Evolutionary conservation across 345 rosid species (phyloP), one percentile per base, ranked within the genome.

Genomic region (Combretum micranthum): DNA sequence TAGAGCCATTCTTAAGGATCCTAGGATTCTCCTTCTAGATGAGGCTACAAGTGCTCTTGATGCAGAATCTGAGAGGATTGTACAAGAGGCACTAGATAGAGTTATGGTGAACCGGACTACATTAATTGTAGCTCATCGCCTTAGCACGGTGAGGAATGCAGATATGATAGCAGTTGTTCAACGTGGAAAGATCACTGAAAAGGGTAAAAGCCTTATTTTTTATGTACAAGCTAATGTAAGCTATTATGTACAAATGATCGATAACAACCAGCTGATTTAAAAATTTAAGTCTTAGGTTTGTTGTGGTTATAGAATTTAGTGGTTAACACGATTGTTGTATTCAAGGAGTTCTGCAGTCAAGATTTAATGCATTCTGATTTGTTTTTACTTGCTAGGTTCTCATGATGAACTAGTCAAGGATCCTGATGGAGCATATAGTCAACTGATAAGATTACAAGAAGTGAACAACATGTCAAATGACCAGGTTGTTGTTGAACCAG

Each of bases 361-460:
- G 9, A 32, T 32, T 32, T 11, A 44, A n/a, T 15, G 51, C 49
- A 45, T 43, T 53, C 14, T n/a, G 4, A 37, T 53, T 15, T 19
- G 44, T 44, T 14, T 44, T 26, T 26, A 17, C 46, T 57, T 57
- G 57, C 15, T 68, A 83, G 95, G 97, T 39, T 50, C 85, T 7
- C 90, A 90, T 64, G 61, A 72, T 0, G 84, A 81, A 60, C 58
- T 90, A n/a, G 64, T 78, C 56, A 63, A 26, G 70, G 79, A 84
- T 70, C 73, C 84, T 0, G 77, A 87, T 13, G 97, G 97, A 72
- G 90, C 88, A n/a, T 87, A 87, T 56, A 70, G 84, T 12, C 97
- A 77, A 70, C 93, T 90, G 44, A 72, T 87, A 57, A 70, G 84
- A 22, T 77, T 87, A 49, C 97, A 87, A 53, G 93, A 87, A 58